A percentile compares a stretch with the other conserved stretches of the same genome.
Evolutionary conservation across 192 early-diverging fungal species (phyloP).

Genomic region (Oehlia diaphana): DNA sequence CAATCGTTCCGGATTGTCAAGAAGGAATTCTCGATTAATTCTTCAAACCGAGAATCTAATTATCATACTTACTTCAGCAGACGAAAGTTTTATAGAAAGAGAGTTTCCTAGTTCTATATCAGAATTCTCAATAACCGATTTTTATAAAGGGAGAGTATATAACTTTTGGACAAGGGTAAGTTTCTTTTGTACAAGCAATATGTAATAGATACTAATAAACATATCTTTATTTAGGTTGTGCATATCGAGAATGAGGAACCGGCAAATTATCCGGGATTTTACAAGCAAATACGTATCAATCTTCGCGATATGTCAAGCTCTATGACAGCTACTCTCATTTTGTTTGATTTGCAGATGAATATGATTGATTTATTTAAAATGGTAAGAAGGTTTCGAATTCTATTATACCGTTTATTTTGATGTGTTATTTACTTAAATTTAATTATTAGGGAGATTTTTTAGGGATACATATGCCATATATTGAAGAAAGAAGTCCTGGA

Average conservation of each 20-base stretch:
- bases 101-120: background rate
- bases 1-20: background rate
- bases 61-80: background rate
- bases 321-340: background rate
- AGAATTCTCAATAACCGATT: background rate
- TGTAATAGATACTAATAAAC: background rate
- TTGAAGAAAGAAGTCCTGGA: background rate
- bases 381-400: background rate
- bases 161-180: conserved; percentile 10
- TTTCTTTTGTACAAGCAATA: background rate
- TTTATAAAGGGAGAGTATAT: conserved; percentile 1
- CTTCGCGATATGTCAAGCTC: conserved; percentile 7
- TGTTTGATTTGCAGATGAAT: background rate
- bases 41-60: background rate
- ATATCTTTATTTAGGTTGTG: background rate
- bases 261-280: background rate
- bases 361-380: background rate
- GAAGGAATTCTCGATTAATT: background rate
- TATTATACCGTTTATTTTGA: too few relatives aligned
- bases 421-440: background rate
- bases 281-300: background rate
- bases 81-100: background rate
- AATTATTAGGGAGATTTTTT: background rate
- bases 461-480: conserved; percentile 8
- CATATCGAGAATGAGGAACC: background rate